phyloP scores from a whole-genome alignment of 768 basidiomycete species.

The Psilocybe subaeruginosa region DNA sequence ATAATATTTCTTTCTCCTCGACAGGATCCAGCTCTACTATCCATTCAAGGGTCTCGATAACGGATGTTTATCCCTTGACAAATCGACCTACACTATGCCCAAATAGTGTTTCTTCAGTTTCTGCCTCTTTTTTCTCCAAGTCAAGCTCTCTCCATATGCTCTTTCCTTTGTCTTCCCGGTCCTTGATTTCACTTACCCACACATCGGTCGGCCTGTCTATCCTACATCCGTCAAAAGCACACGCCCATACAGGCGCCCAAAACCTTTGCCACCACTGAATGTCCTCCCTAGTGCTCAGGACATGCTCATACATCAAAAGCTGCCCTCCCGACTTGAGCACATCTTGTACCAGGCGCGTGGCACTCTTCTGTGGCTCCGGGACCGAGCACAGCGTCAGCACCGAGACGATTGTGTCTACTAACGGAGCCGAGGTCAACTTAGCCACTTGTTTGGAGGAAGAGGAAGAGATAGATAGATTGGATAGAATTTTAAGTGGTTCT shows the following conservation, averaged over 20 bases:
- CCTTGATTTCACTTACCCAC: slow-evolving; percentile 41
- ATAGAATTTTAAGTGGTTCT: slow-evolving; percentile 51
- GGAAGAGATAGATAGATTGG: slow-evolving; percentile 26
- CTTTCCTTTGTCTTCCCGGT: slow-evolving; percentile 22
- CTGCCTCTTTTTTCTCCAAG: slow-evolving; percentile 51
- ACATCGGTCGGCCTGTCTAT: slow-evolving; percentile 60
- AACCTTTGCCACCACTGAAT: slow-evolving; percentile 74
- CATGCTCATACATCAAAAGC: slow-evolving; percentile 74
- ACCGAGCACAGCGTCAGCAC: slow-evolving; percentile 70
- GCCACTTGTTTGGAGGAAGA: slow-evolving; percentile 18
- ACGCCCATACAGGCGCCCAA: slow-evolving; percentile 73
- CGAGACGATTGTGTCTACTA: slow-evolving; percentile 65
- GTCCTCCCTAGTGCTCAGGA: slow-evolving; percentile 51
- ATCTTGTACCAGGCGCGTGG: slow-evolving; percentile 48
- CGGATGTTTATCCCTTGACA: slow-evolving; percentile 38
- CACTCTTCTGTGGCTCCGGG: slow-evolving; percentile 52
- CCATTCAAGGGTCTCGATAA: too few species aligned
- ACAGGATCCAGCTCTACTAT: too few species aligned
- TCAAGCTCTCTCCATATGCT: slow-evolving; percentile 53
- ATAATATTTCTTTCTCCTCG: too few species aligned
- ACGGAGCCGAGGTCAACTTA: slow-evolving; percentile 13
- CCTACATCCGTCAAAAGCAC: slow-evolving; percentile 64
- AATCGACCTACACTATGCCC: slow-evolving; percentile 63
- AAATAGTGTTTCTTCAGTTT: slow-evolving; percentile 60
- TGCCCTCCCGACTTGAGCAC: slow-evolving; percentile 67